phyloP scores from a whole-genome alignment of 352 stramenopile species.

The Blastocystis sp. region DNA sequence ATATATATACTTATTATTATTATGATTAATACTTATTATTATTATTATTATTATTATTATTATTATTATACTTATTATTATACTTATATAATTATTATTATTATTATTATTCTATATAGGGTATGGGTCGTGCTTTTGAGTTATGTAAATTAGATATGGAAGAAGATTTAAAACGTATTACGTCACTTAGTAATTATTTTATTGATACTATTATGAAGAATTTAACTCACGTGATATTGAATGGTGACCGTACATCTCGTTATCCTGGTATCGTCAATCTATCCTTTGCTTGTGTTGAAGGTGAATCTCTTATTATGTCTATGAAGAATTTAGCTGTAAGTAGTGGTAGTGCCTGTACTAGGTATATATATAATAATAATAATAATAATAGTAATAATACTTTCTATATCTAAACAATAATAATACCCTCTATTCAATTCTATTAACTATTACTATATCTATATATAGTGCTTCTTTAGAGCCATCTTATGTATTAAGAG shows the following conservation, averaged over 20 bases:
- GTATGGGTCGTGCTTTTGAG: constrained; percentile 69
- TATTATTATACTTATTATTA: no score
- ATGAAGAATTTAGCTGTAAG: constrained; percentile 85
- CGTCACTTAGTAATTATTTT: constrained; percentile 54
- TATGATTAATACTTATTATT: no score
- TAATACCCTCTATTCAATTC: no score
- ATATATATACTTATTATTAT: no score
- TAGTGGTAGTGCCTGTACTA: constrained; percentile 81
- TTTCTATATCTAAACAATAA: no score
- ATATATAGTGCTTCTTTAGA: constrained; percentile 67
- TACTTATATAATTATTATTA: no score
- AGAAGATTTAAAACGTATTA: constrained; percentile 74
- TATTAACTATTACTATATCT: constrained; percentile 32
- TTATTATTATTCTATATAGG: constrained; percentile 39
- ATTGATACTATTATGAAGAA: constrained; percentile 61
- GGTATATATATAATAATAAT: no score
- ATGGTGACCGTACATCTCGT: constrained; percentile 70
- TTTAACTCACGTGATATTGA: constrained; percentile 77
- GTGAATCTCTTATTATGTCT: constrained; percentile 93
- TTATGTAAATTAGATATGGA: constrained; percentile 77
- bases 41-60: no score
- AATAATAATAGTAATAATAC: no score
- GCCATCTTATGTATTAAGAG: constrained; percentile 89
- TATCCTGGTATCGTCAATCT: constrained; percentile 93
- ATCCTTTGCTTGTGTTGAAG: constrained; percentile 96